phyloP scores from a whole-genome alignment of 202 grass and related monocot genomes.

The Zizania palustris region DNA sequence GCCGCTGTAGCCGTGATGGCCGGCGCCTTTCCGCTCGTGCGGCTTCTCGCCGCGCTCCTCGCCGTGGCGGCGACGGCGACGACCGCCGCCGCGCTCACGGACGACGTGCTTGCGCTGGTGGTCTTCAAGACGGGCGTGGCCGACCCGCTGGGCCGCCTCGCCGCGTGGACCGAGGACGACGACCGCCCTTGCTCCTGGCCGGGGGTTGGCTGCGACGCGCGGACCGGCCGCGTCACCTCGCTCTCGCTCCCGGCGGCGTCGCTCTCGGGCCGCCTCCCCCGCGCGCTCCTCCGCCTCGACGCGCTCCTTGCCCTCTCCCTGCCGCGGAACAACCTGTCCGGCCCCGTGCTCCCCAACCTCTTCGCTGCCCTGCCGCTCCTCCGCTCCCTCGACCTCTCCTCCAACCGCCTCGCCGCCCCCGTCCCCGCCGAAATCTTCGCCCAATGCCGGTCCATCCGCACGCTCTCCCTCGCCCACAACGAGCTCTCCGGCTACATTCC shows the following conservation, averaged over 20 bases:
- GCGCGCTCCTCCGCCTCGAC: constrained; percentile 79
- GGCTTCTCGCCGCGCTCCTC: constrained; percentile 45
- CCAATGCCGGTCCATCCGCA: constrained; percentile 67
- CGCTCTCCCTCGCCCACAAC: constrained; percentile 67
- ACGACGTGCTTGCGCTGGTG: constrained; percentile 88
- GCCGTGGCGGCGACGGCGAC: constrained; percentile 19
- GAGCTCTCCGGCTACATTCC: constrained; percentile 67
- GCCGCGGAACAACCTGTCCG: constrained; percentile 75
- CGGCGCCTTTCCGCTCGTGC: constrained; percentile 9
- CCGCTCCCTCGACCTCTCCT: constrained; percentile 68
- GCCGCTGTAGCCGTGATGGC: constrained; percentile 42
- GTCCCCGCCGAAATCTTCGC: constrained; percentile 73
- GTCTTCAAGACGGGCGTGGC: constrained; percentile 86
- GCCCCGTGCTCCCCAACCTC: constrained; percentile 48
- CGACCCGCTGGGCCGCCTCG: constrained; percentile 68
- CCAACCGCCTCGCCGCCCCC: constrained; percentile 59
- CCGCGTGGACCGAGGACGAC: constrained; percentile 85
- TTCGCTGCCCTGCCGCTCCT: constrained; percentile 56
- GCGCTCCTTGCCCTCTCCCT: constrained; percentile 61
- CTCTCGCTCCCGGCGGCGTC: constrained; percentile 59
- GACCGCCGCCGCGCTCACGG: constrained; percentile 41
- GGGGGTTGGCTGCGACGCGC: constrained; percentile 61
- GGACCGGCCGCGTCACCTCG: constrained; percentile 58
- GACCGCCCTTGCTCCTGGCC: constrained; percentile 72
- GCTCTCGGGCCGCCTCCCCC: constrained; percentile 74